Percentiles rank a stretch among this genome's conserved stretches.
These are phyloP conservation scores for Cynanchum wilfordii DNA, from an alignment of 257 asterid genomes.

Conservation along the genomic window DNA sequence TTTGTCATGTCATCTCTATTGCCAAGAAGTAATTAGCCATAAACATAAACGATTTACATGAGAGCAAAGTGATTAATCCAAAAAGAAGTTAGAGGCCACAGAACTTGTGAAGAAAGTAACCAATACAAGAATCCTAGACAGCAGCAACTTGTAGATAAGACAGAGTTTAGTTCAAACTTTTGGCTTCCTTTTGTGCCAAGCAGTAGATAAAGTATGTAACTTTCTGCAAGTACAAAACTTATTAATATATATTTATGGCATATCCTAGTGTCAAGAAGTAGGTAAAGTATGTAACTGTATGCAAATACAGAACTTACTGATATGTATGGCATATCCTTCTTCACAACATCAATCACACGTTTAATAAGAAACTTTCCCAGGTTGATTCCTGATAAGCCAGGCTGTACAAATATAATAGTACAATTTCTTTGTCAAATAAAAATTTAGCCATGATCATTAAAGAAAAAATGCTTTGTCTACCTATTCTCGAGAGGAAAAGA, in stretches of 20 bases:
- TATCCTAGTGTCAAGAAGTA: neutral
- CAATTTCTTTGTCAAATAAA: conserved; percentile 3
- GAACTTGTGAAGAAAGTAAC: neutral
- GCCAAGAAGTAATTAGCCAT: neutral
- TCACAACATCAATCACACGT: conserved; percentile 90
- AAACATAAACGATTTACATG: neutral
- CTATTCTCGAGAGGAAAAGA: neutral
- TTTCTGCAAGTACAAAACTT: conserved; percentile 28
- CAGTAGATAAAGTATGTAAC: neutral
- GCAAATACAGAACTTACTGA: conserved; percentile 46
- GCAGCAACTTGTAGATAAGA: neutral
- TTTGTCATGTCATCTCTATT: neutral
- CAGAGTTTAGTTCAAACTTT: neutral
- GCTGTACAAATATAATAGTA: conserved; percentile 45
- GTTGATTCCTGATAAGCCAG: conserved; percentile 92
- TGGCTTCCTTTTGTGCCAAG: neutral
- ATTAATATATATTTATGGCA: conserved; percentile 41
- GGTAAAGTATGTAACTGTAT: neutral
- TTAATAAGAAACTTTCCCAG: conserved; percentile 91
- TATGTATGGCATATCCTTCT: conserved; percentile 78
- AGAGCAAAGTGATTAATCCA: neutral
- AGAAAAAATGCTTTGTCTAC: neutral
- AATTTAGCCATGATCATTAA: neutral
- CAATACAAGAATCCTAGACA: neutral
- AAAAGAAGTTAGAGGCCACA: neutral